phyloP scores from a whole-genome alignment of 352 stramenopile genomes.

The Phytophthora pseudosyringae region DNA sequence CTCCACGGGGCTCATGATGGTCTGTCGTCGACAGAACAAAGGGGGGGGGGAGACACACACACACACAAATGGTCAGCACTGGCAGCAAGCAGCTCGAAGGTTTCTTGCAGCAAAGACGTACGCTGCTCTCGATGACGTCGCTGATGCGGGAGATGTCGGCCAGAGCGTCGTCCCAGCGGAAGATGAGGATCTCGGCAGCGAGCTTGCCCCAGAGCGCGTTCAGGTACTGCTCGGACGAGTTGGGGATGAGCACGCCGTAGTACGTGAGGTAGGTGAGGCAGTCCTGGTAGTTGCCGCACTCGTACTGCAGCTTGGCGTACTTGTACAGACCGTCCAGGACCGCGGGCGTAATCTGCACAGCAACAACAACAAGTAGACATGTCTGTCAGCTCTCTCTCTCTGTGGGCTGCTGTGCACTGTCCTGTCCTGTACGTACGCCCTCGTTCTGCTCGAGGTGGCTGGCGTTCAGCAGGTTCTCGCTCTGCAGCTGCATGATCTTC shows the following conservation, averaged over 20 bases:
- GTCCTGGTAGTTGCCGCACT: constrained; percentile 96
- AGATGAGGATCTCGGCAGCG: constrained; percentile 96
- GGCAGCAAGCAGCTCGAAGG: not conserved
- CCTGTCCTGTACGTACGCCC: constrained; percentile 52
- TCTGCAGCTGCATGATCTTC: constrained; percentile 88
- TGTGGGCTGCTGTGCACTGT: not conserved
- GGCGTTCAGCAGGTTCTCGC: constrained; percentile 82
- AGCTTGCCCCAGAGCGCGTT: constrained; percentile 97
- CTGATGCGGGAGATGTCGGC: constrained; percentile 95
- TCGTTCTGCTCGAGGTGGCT: constrained; percentile 84
- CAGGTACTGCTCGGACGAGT: constrained; percentile 85
- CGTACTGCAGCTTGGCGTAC: constrained; percentile 97
- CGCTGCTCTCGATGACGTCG: constrained; percentile 93
- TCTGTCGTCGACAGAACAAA: constrained; percentile 37
- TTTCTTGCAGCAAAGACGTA: constrained; percentile 44
- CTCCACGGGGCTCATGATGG: constrained; percentile 85
- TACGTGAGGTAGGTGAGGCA: constrained; percentile 91
- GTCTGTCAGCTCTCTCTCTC: not conserved
- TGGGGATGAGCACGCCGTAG: constrained; percentile 89
- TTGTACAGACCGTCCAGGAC: constrained; percentile 94
- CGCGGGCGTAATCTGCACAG: constrained; percentile 80
- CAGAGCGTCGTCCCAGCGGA: constrained; percentile 96
- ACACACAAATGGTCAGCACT: constrained; percentile 4
- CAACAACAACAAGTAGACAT: constrained; percentile 5
- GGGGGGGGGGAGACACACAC: not conserved